These are phyloP conservation scores for Chaetoceros tenuissimus DNA, from an alignment of 108 stramenopile species.

Conservation along the genomic window DNA sequence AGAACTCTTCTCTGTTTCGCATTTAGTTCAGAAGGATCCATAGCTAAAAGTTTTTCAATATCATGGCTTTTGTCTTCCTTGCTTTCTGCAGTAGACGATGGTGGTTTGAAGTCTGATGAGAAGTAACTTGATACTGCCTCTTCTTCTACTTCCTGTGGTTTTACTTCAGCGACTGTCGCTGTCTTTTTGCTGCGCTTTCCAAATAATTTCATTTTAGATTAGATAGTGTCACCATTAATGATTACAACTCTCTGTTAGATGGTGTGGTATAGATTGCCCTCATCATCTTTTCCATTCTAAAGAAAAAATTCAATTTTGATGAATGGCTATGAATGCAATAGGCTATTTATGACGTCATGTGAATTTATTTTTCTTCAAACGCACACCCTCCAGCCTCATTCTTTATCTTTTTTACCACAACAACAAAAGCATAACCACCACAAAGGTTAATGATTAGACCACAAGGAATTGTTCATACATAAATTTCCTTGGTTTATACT, in stretches of 20 bases:
- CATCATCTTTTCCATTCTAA: no score
- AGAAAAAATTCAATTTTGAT: no score
- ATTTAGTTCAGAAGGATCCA: slow-evolving; percentile 55
- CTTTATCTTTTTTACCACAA: no score
- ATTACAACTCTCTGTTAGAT: background rate
- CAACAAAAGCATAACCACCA: no score
- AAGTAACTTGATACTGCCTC: background rate
- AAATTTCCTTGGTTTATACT: no score
- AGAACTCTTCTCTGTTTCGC: slow-evolving; percentile 72
- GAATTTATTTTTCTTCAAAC: no score
- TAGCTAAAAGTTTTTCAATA: background rate
- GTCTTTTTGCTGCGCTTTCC: background rate
- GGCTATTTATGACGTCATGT: no score
- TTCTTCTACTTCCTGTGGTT: background rate
- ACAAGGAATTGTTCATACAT: no score
- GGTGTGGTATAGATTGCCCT: background rate
- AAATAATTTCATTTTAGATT: background rate
- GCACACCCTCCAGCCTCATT: no score
- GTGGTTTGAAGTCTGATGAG: background rate
- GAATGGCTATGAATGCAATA: no score
- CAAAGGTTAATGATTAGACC: no score
- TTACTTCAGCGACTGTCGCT: background rate
- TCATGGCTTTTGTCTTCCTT: background rate
- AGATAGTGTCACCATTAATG: no score
- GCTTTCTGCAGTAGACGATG: background rate